phyloP scores from a whole-genome alignment of 805 yeast genomes.

The Torulaspora maleeae region DNA sequence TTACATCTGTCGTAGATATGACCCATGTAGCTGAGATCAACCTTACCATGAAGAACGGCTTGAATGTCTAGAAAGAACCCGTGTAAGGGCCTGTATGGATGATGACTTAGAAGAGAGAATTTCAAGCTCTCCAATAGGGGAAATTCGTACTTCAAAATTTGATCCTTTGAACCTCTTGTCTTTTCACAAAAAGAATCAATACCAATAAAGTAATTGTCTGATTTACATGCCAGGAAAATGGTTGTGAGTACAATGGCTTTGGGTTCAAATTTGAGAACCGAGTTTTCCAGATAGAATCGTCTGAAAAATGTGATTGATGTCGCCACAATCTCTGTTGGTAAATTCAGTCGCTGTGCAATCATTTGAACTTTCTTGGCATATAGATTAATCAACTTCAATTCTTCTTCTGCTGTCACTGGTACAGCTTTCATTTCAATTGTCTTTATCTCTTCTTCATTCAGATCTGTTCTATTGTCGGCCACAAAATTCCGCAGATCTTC shows the following conservation, averaged over 20 bases:
- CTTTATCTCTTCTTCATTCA: constrained; percentile 34
- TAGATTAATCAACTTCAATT: constrained; percentile 57
- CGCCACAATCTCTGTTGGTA: constrained; percentile 85
- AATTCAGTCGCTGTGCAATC: constrained; percentile 64
- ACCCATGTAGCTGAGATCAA: constrained; percentile 58
- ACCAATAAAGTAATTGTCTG: constrained; percentile 85
- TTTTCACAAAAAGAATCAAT: constrained; percentile 72
- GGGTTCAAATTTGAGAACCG: constrained; percentile 87
- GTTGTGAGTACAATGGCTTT: constrained; percentile 75
- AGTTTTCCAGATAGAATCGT: constrained; percentile 71
- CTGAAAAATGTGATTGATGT: constrained; percentile 81
- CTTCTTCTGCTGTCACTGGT: constrained; percentile 64
- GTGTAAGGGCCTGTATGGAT: constrained; percentile 83
- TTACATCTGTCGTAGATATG: constrained; percentile 67
- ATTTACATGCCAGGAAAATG: constrained; percentile 84
- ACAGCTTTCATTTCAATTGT: constrained; percentile 33
- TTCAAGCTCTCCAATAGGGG: constrained; percentile 63
- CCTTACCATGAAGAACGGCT: constrained; percentile 41
- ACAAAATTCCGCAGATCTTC: constrained; percentile 34
- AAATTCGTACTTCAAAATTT: constrained; percentile 77
- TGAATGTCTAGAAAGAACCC: constrained; percentile 94
- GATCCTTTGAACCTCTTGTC: constrained; percentile 60
- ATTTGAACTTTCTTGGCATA: constrained; percentile 69
- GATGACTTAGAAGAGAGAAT: constrained; percentile 82
- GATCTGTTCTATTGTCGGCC: constrained; percentile 26